phyloP scores from a whole-genome alignment of 2,329 filamentous ascomycete genomes.

The Curvularia spicifera region DNA sequence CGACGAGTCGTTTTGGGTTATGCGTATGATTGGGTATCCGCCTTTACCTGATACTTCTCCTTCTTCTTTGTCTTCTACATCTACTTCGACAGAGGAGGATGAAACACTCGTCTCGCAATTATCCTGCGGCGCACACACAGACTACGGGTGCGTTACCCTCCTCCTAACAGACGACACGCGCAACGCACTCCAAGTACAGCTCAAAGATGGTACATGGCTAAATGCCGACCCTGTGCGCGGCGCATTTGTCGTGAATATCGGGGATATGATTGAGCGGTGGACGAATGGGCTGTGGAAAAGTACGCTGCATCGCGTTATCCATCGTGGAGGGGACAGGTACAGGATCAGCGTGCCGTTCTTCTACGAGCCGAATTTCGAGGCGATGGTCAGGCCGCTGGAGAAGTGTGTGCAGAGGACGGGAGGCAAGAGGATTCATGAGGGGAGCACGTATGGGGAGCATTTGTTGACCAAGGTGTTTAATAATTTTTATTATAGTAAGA shows the following conservation, averaged over 20 bases:
- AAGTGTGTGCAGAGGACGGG: slow-evolving; percentile 45
- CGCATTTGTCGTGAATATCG: slow-evolving; percentile 58
- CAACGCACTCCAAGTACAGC: slow-evolving; percentile 53
- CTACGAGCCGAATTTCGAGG: slow-evolving; percentile 56
- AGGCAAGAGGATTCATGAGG: slow-evolving; percentile 35
- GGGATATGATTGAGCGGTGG: slow-evolving; percentile 58
- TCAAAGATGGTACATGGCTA: slow-evolving; percentile 54
- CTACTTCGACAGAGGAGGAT: background rate
- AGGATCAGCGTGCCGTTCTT: slow-evolving; percentile 58
- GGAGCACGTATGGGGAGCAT: slow-evolving; percentile 53
- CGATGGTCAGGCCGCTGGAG: slow-evolving; percentile 47
- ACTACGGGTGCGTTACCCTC: slow-evolving; percentile 58
- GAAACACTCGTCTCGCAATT: slow-evolving; percentile 35
- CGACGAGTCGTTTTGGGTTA: slow-evolving; percentile 48
- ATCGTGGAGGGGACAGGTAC: slow-evolving; percentile 46
- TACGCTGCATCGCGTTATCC: slow-evolving; percentile 56
- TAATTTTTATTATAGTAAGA: slow-evolving; percentile 50
- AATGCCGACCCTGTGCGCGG: slow-evolving; percentile 54
- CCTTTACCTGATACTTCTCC: slow-evolving; percentile 25
- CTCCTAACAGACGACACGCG: slow-evolving; percentile 54
- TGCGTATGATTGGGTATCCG: slow-evolving; percentile 52
- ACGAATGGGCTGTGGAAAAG: slow-evolving; percentile 53
- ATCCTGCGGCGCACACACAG: slow-evolving; percentile 53
- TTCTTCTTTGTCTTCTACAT: background rate
- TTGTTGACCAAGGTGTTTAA: slow-evolving; percentile 51